Base-by-base conservation (phyloP, 2,329 filamentous ascomycete species). In the Purpureocillium lavendulum region DNA sequence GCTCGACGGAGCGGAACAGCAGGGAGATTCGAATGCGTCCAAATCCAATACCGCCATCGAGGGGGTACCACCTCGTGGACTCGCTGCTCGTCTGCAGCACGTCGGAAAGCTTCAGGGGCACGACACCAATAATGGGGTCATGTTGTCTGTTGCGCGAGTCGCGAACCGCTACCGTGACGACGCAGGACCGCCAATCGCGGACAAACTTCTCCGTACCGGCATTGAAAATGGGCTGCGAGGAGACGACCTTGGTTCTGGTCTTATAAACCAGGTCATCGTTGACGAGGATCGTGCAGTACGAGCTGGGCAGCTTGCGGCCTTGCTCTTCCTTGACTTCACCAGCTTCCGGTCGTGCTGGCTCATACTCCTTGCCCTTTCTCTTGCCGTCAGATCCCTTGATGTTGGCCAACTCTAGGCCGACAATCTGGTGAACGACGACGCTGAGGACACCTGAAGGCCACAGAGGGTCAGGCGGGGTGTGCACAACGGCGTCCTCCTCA, bases 161-260 rank as follows among this genome's bases (percentile, higher is more conserved):
- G 18, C 92, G 83, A 13, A 96, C 88, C 1, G 87, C 85, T 36
- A 97, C 73, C 0, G 89, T 96, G 39, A 94, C 74, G 41, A 96
- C 84, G 34, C 77, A 75, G 14, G 86, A 92, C 46, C 87, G 76
- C 92, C 92, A 98, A 56, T 98, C 90, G 16, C 90, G 82, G 24
- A 97, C 69, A 52, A 97, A 97, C 11, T 84, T 78, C 56, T 98
- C 92, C 0, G 89, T 96, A 43, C 90, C 90, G 3, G 92, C 89
- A 51, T 97, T 96, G 73, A 95, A 97, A 47, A 97, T 96, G 2
- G 92, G 92, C 58, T 94, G 89, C 38, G 87, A 94, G 29, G 85
- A 94, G 7, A 94, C 84, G 4, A 89, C 89, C 69, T 98, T 97
- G 29, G 87, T 79, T 54, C 92, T 79, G n/a, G 90, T 97, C 55